phyloP scores from a whole-genome alignment of 108 stramenopile species.

The Nannochloropsis gaditana region DNA sequence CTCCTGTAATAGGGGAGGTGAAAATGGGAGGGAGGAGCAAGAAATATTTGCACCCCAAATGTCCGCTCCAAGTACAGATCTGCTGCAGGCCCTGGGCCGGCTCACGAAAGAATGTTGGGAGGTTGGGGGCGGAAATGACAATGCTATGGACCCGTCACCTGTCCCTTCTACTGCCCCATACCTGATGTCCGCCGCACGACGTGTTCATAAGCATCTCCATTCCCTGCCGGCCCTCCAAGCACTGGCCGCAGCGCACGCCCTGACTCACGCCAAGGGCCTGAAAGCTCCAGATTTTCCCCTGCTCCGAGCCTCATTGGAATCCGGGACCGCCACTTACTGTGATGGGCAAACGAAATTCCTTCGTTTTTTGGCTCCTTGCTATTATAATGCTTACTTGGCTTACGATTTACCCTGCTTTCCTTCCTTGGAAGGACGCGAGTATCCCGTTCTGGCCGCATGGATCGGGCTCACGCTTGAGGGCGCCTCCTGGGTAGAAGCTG shows the following conservation, averaged over 20 bases:
- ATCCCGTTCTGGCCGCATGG: not conserved
- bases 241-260: not conserved
- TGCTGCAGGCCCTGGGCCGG: not conserved
- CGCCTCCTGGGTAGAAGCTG: not conserved
- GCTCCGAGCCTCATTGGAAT: not conserved
- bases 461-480: not conserved
- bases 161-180: not conserved
- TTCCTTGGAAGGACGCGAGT: not conserved
- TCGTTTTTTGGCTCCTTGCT: not conserved
- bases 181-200: not conserved
- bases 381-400: not conserved
- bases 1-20: not conserved
- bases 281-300: slow-evolving; percentile 16
- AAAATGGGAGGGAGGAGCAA: not conserved
- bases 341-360: not conserved
- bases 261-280: not conserved
- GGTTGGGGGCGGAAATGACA: slow-evolving; percentile 1
- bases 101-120: not conserved
- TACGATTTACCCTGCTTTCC: slow-evolving; percentile 1
- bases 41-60: not conserved
- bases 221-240: not conserved
- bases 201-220: not conserved
- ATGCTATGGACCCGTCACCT: not conserved
- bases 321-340: not conserved
- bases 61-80: not conserved